Evolutionary conservation across 164 flowering plant genomes (phyloP).

Genomic region (Vitis rupestris): DNA sequence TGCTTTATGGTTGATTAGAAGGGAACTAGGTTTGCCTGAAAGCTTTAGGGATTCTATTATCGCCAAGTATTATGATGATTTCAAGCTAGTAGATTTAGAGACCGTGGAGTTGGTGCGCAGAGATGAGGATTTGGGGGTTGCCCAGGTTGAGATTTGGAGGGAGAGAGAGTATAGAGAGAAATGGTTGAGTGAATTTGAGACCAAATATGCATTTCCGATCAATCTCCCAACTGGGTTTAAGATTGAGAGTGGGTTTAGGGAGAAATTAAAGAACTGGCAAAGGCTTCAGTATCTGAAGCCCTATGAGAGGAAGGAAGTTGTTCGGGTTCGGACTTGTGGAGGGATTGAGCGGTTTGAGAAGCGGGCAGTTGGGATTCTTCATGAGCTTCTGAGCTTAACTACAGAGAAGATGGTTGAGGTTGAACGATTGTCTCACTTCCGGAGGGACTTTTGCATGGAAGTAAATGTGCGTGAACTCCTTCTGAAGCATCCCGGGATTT

Average conservation of each 20-base stretch:
- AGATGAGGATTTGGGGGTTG: constrained; percentile 50
- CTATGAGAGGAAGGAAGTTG: constrained; percentile 49
- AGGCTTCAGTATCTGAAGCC: constrained; percentile 76
- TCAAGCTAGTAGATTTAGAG: constrained; percentile 62
- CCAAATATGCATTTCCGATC: constrained; percentile 69
- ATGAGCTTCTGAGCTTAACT: constrained; percentile 79
- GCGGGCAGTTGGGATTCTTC: constrained; percentile 73
- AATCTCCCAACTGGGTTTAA: constrained; percentile 78
- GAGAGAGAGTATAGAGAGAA: constrained; percentile 74
- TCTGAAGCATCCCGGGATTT: constrained; percentile 86
- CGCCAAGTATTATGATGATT: constrained; percentile 45
- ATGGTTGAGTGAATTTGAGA: constrained; percentile 92
- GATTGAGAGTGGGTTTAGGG: constrained; percentile 62
- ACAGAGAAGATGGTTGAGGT: constrained; percentile 81
- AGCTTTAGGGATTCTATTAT: constrained; percentile 70
- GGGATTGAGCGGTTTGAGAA: constrained; percentile 79
- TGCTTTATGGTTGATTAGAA: constrained; percentile 65
- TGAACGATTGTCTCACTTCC: constrained; percentile 70
- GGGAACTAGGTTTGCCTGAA: constrained; percentile 76
- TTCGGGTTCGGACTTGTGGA: constrained; percentile 43
- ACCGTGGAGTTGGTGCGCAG: constrained; percentile 54
- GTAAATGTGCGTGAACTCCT: constrained; percentile 78
- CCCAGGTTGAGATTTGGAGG: constrained; percentile 83
- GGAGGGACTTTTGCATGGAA: constrained; percentile 67
- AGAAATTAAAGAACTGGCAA: constrained; percentile 78